phyloP scores from a whole-genome alignment of 1,284 basidiomycete genomes.

The Rhodotorula sp. region DNA sequence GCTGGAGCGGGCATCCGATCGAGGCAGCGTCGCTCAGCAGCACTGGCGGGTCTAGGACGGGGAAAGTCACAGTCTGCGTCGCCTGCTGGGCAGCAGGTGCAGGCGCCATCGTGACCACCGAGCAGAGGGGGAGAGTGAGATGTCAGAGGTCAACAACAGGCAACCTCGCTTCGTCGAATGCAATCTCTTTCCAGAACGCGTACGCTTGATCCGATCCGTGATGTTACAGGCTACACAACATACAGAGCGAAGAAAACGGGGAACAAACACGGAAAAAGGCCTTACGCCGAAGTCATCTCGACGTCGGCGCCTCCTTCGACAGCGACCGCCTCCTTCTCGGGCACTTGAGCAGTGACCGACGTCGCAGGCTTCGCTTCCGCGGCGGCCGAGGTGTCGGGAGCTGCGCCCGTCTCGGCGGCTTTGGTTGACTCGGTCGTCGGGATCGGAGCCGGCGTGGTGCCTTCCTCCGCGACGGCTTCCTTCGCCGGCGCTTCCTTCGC shows the following conservation, averaged over 20 bases:
- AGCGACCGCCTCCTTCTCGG: neutral
- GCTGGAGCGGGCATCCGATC: conserved; percentile 21
- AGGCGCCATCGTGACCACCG: neutral
- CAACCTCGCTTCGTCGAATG: too few relatives aligned
- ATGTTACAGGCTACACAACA: neutral
- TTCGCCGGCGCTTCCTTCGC: neutral
- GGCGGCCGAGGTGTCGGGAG: neutral
- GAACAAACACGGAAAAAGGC: neutral
- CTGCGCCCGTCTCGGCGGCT: neutral
- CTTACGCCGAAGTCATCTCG: neutral
- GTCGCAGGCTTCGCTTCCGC: neutral
- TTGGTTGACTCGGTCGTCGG: neutral
- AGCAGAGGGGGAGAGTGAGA: neutral
- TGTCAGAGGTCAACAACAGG: neutral
- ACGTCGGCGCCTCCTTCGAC: neutral
- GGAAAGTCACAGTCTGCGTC: conserved; percentile 14
- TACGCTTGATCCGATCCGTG: neutral
- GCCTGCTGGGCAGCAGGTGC: neutral
- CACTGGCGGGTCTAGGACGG: conserved; percentile 12
- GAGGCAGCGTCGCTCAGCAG: conserved; percentile 10
- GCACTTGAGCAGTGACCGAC: too few relatives aligned
- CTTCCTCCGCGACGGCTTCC: neutral
- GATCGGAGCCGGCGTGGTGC: neutral
- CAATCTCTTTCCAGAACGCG: too few relatives aligned
- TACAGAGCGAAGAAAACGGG: neutral